phyloP scores from a whole-genome alignment of 805 yeast genomes.

The Sugiyamaella mastotermitis region DNA sequence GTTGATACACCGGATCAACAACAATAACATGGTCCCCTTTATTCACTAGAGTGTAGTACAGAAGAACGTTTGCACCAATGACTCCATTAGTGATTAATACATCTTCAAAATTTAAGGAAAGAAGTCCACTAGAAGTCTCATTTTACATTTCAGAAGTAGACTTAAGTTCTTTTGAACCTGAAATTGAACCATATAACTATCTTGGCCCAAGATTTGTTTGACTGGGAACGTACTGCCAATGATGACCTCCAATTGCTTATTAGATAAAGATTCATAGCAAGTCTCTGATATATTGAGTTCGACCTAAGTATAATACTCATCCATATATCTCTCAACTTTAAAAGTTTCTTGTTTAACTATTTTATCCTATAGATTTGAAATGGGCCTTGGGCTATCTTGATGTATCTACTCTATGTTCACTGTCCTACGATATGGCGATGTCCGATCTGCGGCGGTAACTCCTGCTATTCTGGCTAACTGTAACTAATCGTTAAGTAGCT shows the following conservation, averaged over 20 bases:
- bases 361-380: too few species aligned
- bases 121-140: conserved; percentile 17
- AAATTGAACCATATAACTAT: conserved; percentile 42
- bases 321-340: conserved; percentile 52
- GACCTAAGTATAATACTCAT: conserved; percentile 38
- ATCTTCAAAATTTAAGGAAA: conserved; percentile 29
- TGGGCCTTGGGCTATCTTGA: too few species aligned
- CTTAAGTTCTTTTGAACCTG: conserved; percentile 40
- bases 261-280: conserved; percentile 41
- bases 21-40: conserved; percentile 44
- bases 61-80: conserved; percentile 48
- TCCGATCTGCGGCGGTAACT: not conserved
- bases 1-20: conserved; percentile 47
- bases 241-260: conserved; percentile 34
- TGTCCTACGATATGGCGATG: not conserved
- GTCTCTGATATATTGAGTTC: conserved; percentile 46
- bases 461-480: not conserved
- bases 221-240: conserved; percentile 25
- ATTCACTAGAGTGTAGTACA: conserved; percentile 39
- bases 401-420: too few species aligned
- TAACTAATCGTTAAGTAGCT: too few species aligned
- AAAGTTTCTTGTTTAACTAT: conserved; percentile 32
- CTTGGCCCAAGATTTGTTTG: conserved; percentile 25
- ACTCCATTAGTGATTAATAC: conserved; percentile 50
- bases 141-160: conserved; percentile 34